Evolutionary conservation across 2,329 filamentous ascomycete genomes (phyloP), one percentile per base, ranked within the genome.

Genomic region (Aspergillus glaucus): DNA sequence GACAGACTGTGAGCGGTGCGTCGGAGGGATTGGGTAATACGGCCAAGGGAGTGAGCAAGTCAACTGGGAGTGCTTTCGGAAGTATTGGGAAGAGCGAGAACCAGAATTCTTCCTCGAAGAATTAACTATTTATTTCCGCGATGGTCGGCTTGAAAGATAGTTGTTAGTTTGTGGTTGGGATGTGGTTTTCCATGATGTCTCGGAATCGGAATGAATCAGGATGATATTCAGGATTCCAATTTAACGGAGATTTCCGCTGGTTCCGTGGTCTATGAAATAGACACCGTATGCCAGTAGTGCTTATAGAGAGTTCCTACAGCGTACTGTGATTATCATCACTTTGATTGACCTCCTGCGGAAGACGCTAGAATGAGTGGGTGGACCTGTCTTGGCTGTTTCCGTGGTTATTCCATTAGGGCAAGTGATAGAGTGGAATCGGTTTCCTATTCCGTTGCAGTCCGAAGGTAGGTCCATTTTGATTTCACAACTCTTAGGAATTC

Each of bases 11-110:
- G 3, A 60, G 58, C 3, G 60, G 59, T 8, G 57, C 63, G 1
- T 62, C 58, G 3, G 54, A 67, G 43, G 62, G 61, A 2, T 30
- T 66, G 15, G 62, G 62, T 1, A 59, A 66, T 30, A 62, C 63
- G 1, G 54, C 61, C n/a, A 64, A 62, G 50, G 45, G 55, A 6
- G 52, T 51, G 19, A 54, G 50, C 39, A 32, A 57, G 47, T 56
- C 54, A 15, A 47, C 54, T 8, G 50, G 51, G 28, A 43, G 50
- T 12, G 37, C 36, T 4, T 48, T 54, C 39, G 50, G 44, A 10
- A 45, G 6, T 21, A n/a, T 26, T 14, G 50, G 39, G 6, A 28
- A 46, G 24, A 50, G 47, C 28, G 37, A 46, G 28, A 15, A 34
- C 6, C 6, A 36, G 43, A 9, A 4, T 12, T 17, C 26, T 10